Evolutionary conservation across 352 stramenopile species (phyloP).

Genomic region (Blastocystis sp.): DNA sequence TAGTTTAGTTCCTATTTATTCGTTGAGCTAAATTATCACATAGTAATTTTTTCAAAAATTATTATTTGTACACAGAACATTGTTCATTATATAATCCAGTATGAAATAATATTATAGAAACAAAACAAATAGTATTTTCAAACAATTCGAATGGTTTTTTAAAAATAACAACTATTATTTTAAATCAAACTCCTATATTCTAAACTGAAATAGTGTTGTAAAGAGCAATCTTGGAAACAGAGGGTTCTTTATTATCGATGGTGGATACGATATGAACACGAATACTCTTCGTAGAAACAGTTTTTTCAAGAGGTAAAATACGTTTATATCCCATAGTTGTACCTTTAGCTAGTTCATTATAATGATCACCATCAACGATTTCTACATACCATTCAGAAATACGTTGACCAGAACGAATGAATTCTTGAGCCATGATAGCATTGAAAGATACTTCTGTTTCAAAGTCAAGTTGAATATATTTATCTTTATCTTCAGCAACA

Average conservation of each 20-base stretch:
- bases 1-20: no score
- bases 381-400: conserved; percentile 20
- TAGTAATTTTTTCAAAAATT: no score
- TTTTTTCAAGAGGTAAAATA: conserved; percentile 11
- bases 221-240: conserved; percentile 23
- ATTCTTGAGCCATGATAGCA: conserved; percentile 34
- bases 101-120: no score
- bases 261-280: conserved; percentile 23
- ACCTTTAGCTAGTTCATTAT: conserved; percentile 23
- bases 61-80: no score
- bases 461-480: conserved; percentile 17
- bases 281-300: not conserved
- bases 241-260: conserved; percentile 24
- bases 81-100: no score
- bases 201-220: no score
- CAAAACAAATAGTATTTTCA: no score
- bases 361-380: conserved; percentile 3
- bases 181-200: no score
- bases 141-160: no score
- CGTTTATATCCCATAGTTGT: conserved; percentile 36
- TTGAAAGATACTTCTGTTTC: conserved; percentile 28
- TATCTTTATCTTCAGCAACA: not conserved
- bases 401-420: conserved; percentile 27
- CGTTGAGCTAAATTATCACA: no score
- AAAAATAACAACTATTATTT: no score